These are phyloP conservation scores for Eucalyptus sp. DNA, from an alignment of 345 rosid species.

Conservation along the genomic window DNA sequence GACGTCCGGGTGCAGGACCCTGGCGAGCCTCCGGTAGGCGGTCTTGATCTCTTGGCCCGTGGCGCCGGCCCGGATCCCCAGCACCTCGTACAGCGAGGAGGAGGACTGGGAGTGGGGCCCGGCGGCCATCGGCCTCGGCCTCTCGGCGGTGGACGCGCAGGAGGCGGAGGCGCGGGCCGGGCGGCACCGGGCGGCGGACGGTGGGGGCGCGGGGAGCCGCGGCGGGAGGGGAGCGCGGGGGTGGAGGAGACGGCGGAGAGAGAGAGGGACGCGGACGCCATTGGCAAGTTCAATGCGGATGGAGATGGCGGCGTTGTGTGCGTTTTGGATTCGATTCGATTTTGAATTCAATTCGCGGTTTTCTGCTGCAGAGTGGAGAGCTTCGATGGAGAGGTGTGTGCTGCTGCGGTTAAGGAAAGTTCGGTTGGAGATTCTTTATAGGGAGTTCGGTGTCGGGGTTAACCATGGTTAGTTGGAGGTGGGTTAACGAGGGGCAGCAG, in stretches of 20 bases:
- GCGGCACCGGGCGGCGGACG: conserved; percentile 12
- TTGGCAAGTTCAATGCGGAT: neutral
- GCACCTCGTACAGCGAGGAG: conserved; percentile 39
- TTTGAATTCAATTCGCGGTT: neutral
- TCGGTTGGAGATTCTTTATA: fast-evolving
- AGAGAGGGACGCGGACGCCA: conserved; percentile 15
- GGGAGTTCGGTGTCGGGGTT: neutral
- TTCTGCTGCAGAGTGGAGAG: neutral
- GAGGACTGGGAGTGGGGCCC: neutral
- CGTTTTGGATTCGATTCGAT: neutral
- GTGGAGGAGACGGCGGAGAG: conserved; percentile 1
- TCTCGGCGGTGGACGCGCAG: conserved; percentile 28
- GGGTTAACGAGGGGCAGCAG: neutral
- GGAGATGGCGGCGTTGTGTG: neutral
- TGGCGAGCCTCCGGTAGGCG: conserved; percentile 52
- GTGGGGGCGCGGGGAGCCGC: neutral
- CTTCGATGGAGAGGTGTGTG: neutral
- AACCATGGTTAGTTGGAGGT: neutral
- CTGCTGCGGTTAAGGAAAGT: neutral
- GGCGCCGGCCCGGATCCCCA: conserved; percentile 51
- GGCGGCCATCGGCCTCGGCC: neutral
- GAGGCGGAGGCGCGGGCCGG: conserved; percentile 22
- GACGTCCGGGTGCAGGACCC: conserved; percentile 57
- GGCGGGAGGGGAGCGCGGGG: neutral
- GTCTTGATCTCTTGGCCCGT: conserved; percentile 47